Percentiles rank a stretch among this genome's conserved stretches.
Evolutionary conservation across 805 yeast genomes (phyloP).

Genomic region (Wickerhamomyces ciferrii): DNA sequence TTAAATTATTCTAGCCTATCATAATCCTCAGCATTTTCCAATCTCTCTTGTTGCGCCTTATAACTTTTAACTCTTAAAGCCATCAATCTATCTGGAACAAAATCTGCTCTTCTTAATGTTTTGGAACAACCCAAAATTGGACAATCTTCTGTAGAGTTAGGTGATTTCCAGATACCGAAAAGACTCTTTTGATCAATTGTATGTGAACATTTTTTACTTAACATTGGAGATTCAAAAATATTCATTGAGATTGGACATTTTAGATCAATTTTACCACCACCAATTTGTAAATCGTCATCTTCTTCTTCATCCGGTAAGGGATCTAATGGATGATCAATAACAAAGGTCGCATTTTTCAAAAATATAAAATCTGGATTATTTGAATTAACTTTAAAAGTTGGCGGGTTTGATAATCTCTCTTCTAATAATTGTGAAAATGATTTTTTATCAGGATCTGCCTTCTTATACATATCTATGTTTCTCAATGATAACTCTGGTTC

Average conservation of each 20-base stretch:
- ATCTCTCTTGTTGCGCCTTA: conserved; percentile 17
- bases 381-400: neutral
- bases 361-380: conserved; percentile 10
- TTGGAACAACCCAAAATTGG: conserved; percentile 49
- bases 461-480: conserved; percentile 6
- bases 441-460: conserved; percentile 10
- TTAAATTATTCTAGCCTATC: conserved; percentile 7
- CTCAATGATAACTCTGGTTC: conserved; percentile 10
- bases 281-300: conserved; percentile 56
- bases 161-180: conserved; percentile 23
- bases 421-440: conserved; percentile 10
- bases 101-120: conserved; percentile 28
- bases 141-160: conserved; percentile 32
- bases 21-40: conserved; percentile 4
- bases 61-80: conserved; percentile 42
- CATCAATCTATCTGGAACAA: conserved; percentile 50
- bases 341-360: conserved; percentile 38
- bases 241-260: conserved; percentile 62
- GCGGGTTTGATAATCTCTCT: neutral
- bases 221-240: conserved; percentile 48
- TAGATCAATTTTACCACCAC: conserved; percentile 67
- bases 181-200: conserved; percentile 51
- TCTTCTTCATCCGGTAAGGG: conserved; percentile 44
- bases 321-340: conserved; percentile 53
- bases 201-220: conserved; percentile 54